Evolutionary conservation across 75 land plant genomes (phyloP), one percentile per base, ranked within the genome.

Genomic region (Isoetes taiwanensis): DNA sequence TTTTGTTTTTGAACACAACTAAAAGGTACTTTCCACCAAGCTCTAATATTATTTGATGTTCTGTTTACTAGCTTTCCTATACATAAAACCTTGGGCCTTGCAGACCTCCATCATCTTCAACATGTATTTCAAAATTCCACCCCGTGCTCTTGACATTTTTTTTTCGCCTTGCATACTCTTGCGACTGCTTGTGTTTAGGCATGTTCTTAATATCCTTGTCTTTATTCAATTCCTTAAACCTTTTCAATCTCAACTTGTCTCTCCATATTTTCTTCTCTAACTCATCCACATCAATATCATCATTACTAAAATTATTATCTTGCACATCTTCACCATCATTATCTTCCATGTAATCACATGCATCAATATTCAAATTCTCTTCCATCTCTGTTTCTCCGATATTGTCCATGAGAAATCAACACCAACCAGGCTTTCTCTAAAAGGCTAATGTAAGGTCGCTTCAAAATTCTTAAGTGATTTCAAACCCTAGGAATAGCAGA

Each of bases 41-140:
- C 50, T 5, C 50, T 16, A 23, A 46, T 46, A 23, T 46, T 46
- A 23, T 46, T 23, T 6, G 12, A 6, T 16, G 50, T 23, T 6
- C 50, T 23, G 50, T 8, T 8, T 23, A 46, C 50, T 16, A 23
- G 50, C 50, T 46, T 46, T 6, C 12, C 50, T 23, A 46, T 46
- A 46, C 25, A 46, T 23, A 23, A 46, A 46, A 19, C 50, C 50
- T 16, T 46, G 50, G n/a, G 50, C 50, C n/a, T 46, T 46, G 50
- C 50, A 46, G 19, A 46, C 50, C 50, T 46, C 50, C 50, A 46
- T 46, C 50, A 46, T 46, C 50, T 46, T 46, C 25, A 46, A 23
- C 50, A 46, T 46, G 50, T 46, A 46, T n/a, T 46, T 46, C 25
- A 46, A 23, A n/a, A 46, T 46, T 23, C 50, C 50, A 23, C 23